Percentiles rank a stretch among this genome's conserved stretches.
Conservation (phyloP, 139 green algal genomes). For the Chlamydomonas incerta region DNA sequence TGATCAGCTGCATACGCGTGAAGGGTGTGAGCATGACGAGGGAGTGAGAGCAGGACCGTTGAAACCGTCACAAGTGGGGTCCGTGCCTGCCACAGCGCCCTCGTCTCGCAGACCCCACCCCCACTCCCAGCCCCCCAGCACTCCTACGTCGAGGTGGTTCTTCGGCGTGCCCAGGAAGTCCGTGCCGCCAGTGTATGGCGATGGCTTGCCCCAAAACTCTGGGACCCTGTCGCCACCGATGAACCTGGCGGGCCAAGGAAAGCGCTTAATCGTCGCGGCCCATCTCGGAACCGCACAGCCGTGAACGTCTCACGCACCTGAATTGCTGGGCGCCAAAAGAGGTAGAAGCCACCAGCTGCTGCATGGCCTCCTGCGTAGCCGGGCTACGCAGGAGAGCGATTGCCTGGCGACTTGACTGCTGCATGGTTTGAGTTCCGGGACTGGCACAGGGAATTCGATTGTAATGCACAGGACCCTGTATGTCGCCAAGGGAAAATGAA, state of each 20-base stretch:
- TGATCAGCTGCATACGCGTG: constrained; percentile 67
- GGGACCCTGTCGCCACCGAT: constrained; percentile 78
- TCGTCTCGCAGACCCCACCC: too few species aligned
- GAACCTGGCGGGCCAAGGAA: constrained; percentile 40
- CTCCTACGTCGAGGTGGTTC: constrained; percentile 85
- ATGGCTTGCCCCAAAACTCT: constrained; percentile 89
- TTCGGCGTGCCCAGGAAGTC: constrained; percentile 92
- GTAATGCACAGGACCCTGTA: not conserved
- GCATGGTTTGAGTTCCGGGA: constrained; percentile 2
- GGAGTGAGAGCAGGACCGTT: too few species aligned
- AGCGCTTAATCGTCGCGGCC: not conserved
- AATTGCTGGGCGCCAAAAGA: constrained; percentile 37
- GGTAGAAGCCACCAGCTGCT: constrained; percentile 10
- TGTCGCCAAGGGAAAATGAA: too few species aligned
- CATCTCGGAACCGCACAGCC: too few species aligned
- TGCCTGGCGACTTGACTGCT: not conserved
- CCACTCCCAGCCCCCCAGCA: too few species aligned
- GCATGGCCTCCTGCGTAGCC: not conserved
- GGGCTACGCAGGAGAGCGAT: constrained; percentile 8
- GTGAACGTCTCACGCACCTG: not conserved
- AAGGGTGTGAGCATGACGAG: too few species aligned
- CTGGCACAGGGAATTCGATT: too few species aligned
- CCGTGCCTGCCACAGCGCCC: too few species aligned
- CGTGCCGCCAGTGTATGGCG: constrained; percentile 88
- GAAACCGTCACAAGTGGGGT: not conserved